A percentile compares a stretch with the other conserved stretches of the same genome.
These are phyloP conservation scores for Aquilaria malaccensis DNA, from an alignment of 345 rosid species.

Conservation along the genomic window DNA sequence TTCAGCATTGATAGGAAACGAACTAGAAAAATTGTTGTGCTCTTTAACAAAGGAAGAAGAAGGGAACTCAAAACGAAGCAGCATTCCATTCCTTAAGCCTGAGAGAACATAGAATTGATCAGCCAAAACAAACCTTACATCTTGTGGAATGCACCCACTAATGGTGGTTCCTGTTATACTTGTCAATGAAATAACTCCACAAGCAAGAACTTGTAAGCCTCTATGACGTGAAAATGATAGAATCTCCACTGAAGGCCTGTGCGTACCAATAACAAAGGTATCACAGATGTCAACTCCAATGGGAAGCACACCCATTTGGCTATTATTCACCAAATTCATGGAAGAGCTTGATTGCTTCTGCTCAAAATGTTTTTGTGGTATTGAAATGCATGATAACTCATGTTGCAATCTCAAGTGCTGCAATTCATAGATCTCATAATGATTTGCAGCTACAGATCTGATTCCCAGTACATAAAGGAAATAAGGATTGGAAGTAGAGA, in stretches of 20 bases:
- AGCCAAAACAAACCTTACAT: conserved; percentile 85
- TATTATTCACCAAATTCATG: conserved; percentile 20
- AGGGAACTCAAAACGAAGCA: conserved; percentile 95
- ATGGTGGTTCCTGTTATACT: conserved; percentile 63
- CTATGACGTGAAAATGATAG: conserved; percentile 51
- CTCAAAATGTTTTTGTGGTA: conserved; percentile 57
- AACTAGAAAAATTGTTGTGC: conserved; percentile 25
- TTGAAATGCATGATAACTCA: conserved; percentile 87
- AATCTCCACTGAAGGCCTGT: conserved; percentile 94
- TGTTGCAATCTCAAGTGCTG: conserved; percentile 65
- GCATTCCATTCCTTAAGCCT: conserved; percentile 98
- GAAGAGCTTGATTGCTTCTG: conserved; percentile 28
- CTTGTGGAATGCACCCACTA: conserved; percentile 91
- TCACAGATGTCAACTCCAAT: conserved; percentile 52
- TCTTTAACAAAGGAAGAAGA: conserved; percentile 29
- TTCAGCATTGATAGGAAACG: conserved; percentile 28
- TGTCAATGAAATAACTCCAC: conserved; percentile 60
- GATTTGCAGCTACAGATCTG: conserved; percentile 40
- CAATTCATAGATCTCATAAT: conserved; percentile 68
- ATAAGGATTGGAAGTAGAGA: conserved; percentile 94
- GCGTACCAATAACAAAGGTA: conserved; percentile 87
- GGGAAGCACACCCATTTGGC: conserved; percentile 35
- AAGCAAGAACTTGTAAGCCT: conserved; percentile 76
- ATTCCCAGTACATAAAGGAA: conserved; percentile 73
- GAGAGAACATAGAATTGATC: conserved; percentile 78